Evolutionary conservation across 164 flowering plant species (phyloP), one percentile per base, ranked within the genome.

Genomic region (Buxus sempervirens): DNA sequence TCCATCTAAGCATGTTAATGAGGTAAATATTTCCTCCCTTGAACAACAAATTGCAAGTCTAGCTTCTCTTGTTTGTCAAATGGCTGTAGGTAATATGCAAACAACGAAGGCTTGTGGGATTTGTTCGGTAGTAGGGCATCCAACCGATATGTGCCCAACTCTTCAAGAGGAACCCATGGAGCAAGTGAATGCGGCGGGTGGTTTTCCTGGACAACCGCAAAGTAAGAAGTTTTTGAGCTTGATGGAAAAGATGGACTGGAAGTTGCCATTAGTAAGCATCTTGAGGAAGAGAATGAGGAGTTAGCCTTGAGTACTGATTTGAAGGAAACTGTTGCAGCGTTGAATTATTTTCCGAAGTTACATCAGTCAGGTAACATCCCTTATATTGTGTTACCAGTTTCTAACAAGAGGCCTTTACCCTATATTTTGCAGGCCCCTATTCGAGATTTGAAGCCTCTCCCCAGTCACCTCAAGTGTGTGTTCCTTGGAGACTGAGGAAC

Each of bases 381-480:
- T 32, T 32, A 7, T 32, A 32, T 32, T 32, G 38, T 7, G 38
- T 32, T 32, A 48, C 53, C 53, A 48, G 19, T 48, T 45, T 42
- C 65, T 63, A 42, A 48, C 19, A 54, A n/a, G 28, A 63, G 27
- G 48, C 54, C 25, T 63, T 63, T 63, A 21, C 65, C 65, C 28
- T 63, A 32, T 63, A 21, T 63, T 63, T 45, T 63, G 54, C 19
- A 22, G 55, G 65, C 18, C 26, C 54, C 55, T 18, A 42, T 19
- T 21, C 54, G 22, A 21, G 65, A 32, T 32, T 32, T 32, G 38
- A 32, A 32, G 7, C 38, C 38, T 32, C 38, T 32, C 38, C 38
- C 38, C 25, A 26, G 18, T n/a, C 26, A 63, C 24, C 25, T 63
- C 25, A 63, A 63, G 28, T 63, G 42, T 26, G 54, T n/a, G 13